Evolutionary conservation across 1,139 yeast species (phyloP), one percentile per base, ranked within the genome.

Genomic region (Keqinozyma sinolaborantium): DNA sequence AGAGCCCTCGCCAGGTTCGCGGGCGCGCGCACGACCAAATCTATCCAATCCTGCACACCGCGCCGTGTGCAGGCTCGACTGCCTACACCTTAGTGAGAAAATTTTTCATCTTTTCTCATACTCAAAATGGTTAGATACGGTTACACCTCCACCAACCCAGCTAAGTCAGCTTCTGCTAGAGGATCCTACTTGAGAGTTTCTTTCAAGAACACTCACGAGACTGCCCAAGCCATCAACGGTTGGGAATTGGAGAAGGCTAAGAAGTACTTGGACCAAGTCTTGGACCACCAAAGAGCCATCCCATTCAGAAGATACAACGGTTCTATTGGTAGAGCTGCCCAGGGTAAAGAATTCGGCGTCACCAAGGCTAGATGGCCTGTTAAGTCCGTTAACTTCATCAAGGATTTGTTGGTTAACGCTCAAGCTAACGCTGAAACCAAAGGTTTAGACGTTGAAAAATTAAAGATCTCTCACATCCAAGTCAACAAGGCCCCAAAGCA

Each of bases 331-430:
- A 87, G 98, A 79, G 86, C 98, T 60, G 95, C 94, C 56, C 98
- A 92, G 79, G 99, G 97, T 77, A 92, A 92, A 78, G 98, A 92
- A 79, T 94, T 90, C 65, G 98, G 97, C 75, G 96, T 88, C 68
- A 88, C 97, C 81, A 90, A 86, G 79, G 98, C 97, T 60, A 90
- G 99, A 87, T 92, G 99, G 99, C 99, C 99, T 66, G 95, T 80
- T 53, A 92, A 94, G 85, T 86, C 96, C 49, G 97, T 92, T 69
- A 85, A 87, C 78, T 88, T 85, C 72, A 75, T 92, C 63, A 82
- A 85, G 70, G 97, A 87, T 70, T 82, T 92, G 68, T 82, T 92
- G 73, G 82, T 82, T 74, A 94, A 92, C 73, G 99, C 98, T 66
- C 92, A 88, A 72, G 82, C 98, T 63, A 94, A 92, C 77, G 99